These are phyloP conservation scores for Kickxella alabastrina DNA, from an alignment of 192 early-diverging fungal genomes.

Conservation along the genomic window DNA sequence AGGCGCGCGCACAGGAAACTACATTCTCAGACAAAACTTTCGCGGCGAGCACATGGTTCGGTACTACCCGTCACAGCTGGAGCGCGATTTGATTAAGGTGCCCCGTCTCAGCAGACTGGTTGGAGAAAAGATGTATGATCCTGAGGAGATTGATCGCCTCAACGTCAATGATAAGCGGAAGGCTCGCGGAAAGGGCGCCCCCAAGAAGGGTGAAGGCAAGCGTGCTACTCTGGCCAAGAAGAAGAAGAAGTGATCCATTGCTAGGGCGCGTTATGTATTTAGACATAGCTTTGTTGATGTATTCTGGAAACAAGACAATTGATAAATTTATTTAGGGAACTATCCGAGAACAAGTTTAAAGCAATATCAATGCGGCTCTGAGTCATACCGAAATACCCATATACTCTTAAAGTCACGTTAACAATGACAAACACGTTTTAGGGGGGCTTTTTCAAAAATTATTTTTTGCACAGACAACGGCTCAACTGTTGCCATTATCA, in stretches of 20 bases:
- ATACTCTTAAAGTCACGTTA: no score
- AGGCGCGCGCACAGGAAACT: constrained; percentile 62
- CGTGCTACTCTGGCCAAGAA: constrained; percentile 40
- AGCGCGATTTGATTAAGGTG: constrained; percentile 21
- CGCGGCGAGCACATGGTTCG: constrained; percentile 62
- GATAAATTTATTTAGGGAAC: no score
- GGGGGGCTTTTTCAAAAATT: no score
- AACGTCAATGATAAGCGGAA: constrained; percentile 64
- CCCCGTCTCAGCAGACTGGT: constrained; percentile 25
- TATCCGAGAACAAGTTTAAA: no score
- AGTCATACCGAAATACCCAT: no score
- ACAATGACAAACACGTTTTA: no score
- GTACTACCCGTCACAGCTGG: constrained; percentile 62
- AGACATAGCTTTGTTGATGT: background rate
- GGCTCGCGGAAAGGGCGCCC: constrained; percentile 72
- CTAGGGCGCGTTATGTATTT: background rate
- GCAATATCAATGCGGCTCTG: no score
- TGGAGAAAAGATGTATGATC: constrained; percentile 44
- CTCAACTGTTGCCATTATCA: no score
- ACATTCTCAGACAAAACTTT: constrained; percentile 65
- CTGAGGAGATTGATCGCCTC: constrained; percentile 62
- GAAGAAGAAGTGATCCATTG: constrained; percentile 20
- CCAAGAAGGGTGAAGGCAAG: constrained; percentile 63
- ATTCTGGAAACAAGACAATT: no score
- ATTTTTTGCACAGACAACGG: no score